Base-by-base conservation (phyloP, 345 rosid species). In the Cardamine resedifolia region DNA sequence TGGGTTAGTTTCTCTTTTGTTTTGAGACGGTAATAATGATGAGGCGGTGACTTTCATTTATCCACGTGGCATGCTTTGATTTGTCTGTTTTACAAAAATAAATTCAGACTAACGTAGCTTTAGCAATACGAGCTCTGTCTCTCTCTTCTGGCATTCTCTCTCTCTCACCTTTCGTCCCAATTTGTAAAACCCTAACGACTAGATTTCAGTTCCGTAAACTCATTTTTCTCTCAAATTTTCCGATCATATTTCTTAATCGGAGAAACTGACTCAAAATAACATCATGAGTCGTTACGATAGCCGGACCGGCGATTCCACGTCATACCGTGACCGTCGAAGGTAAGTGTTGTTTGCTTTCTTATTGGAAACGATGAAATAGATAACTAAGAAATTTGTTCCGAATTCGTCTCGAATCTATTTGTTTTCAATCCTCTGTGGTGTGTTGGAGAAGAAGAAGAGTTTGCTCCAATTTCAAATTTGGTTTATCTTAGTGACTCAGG, bases 301-400 rank as follows among this genome's bases (percentile, higher is more conserved):
- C 79, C 99, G 98, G 30, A 68, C 98, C 58, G 84, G 91, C 43
- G 98, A 96, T 82, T 90, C 97, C 63, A 56, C 86, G 19, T 92
- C 99, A 4, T 96, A 96, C 77, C 98, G 97, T 70, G 97, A 88
- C 83, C 88, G 98, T 72, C 81, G 84, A 71, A 90, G 97, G 99
- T 96, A 81, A 66, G 21, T 16, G 16, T 57, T 20, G 33, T 28
- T n/a, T 12, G 15, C 34, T 6, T 70, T 21, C 53, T 10, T 39
- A 30, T 70, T 16, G 5, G 4, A 11, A 39, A 27, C 45, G 7
- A 26, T 18, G 43, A 30, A 39, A 63, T 63, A 12, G 38, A 30
- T 6, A 7, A 28, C 12, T 36, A 36, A 36, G 41, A 36, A 52
- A 23, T 30, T 30, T 53, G 45, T 3, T 56, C 23, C 12, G 28